These are phyloP conservation scores for Paracorniculantispora psalliotae DNA, from an alignment of 2,329 filamentous ascomycete genomes.

Conservation along the genomic window DNA sequence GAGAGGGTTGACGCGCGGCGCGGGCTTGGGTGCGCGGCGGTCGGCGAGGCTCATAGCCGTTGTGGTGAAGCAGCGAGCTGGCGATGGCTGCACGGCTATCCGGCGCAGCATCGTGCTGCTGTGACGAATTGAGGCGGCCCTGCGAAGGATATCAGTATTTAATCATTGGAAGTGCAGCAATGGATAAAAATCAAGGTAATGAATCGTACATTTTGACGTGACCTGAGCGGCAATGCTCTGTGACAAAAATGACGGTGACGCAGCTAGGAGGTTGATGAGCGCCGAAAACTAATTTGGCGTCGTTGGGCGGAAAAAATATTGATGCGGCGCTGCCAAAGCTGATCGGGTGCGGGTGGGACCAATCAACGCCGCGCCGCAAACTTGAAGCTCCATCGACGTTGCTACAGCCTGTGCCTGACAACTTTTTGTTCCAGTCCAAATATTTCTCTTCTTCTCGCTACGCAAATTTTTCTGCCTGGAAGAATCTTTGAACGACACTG, in stretches of 20 bases:
- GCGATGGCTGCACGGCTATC: not conserved
- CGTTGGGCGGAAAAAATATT: slow-evolving; percentile 11
- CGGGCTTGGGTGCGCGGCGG: slow-evolving; percentile 4
- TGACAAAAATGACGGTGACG: not conserved
- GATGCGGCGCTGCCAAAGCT: slow-evolving; percentile 4
- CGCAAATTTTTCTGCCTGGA: too few relatives aligned
- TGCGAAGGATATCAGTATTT: not conserved
- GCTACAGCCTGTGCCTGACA: not conserved
- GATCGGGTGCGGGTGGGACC: slow-evolving; percentile 8
- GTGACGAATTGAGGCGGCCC: slow-evolving; percentile 11
- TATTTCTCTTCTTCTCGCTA: not conserved
- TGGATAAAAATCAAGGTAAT: not conserved
- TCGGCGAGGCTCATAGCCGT: slow-evolving; percentile 1
- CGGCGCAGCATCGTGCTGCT: slow-evolving; percentile 7
- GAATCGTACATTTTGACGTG: slow-evolving; percentile 8
- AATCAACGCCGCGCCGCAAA: slow-evolving; percentile 17
- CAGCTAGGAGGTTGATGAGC: not conserved
- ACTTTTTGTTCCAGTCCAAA: not conserved
- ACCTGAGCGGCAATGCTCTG: not conserved
- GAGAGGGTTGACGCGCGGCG: slow-evolving; percentile 9
- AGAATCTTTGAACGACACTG: too few relatives aligned
- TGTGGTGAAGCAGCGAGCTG: slow-evolving; percentile 5
- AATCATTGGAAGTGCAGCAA: not conserved
- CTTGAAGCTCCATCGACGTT: slow-evolving; percentile 10
- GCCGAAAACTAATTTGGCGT: slow-evolving; percentile 3